Conservation (phyloP, 2,329 filamentous ascomycete genomes). For the Ophiocordyceps camponoti-rufipedis region DNA sequence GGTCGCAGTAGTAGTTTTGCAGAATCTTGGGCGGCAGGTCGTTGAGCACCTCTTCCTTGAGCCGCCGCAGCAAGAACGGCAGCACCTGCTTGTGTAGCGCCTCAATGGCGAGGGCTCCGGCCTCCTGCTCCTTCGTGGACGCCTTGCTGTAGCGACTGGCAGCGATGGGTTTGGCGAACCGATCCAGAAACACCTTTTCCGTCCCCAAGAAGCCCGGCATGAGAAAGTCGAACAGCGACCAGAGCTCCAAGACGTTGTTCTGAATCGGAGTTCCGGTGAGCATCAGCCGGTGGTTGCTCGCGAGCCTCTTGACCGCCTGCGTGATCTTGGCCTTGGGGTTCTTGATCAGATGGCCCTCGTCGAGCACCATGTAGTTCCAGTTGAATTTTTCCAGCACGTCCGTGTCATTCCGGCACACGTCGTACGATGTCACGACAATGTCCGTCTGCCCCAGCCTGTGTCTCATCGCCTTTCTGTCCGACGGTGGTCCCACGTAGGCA, state of each 20-base stretch:
- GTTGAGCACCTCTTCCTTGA: conserved; percentile 95
- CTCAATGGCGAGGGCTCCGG: conserved; percentile 87
- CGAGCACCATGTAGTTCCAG: conserved; percentile 95
- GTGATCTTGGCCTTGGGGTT: conserved; percentile 96
- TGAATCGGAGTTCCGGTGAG: conserved; percentile 94
- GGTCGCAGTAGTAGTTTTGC: conserved; percentile 98
- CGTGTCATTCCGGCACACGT: conserved; percentile 92
- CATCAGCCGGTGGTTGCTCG: conserved; percentile 88
- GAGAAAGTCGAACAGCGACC: conserved; percentile 95
- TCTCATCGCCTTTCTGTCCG: conserved; percentile 56
- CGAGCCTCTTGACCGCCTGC: conserved; percentile 72
- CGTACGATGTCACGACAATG: conserved; percentile 93
- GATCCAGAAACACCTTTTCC: conserved; percentile 86
- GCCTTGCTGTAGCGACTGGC: conserved; percentile 92
- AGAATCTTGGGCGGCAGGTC: conserved; percentile 95
- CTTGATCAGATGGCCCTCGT: conserved; percentile 97
- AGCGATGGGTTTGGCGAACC: conserved; percentile 88
- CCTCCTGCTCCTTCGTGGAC: conserved; percentile 95
- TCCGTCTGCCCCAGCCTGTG: conserved; percentile 59
- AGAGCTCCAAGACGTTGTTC: conserved; percentile 91
- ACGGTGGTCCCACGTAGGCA: conserved; percentile 78
- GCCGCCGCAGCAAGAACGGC: conserved; percentile 82
- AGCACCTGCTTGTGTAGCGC: conserved; percentile 97
- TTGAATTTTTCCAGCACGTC: conserved; percentile 65
- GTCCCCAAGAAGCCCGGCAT: conserved; percentile 97